phyloP scores from a whole-genome alignment of 208 protist species.

The Acanthamoeba healyi region DNA sequence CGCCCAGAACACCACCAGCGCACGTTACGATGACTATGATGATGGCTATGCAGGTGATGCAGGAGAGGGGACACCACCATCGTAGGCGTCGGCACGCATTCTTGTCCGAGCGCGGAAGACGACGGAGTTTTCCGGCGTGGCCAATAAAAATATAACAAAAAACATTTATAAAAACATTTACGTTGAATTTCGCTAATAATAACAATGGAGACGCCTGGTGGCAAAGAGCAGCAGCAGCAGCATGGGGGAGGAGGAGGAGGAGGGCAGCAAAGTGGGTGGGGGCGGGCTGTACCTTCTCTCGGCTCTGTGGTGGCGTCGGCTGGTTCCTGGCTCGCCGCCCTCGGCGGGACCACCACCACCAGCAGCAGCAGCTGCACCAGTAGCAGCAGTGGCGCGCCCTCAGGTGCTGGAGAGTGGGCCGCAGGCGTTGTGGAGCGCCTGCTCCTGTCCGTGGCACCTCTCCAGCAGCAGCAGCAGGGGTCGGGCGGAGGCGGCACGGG shows the following conservation, averaged over 20 bases:
- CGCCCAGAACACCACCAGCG: no score
- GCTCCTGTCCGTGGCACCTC: background rate
- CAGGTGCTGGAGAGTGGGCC: slow-evolving; percentile 6
- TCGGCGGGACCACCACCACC: background rate
- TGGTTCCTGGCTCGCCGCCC: background rate
- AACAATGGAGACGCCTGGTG: no score
- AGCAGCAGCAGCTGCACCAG: background rate
- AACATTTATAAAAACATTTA: no score
- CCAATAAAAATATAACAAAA: no score
- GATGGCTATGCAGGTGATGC: no score
- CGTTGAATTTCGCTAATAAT: no score
- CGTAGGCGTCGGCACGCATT: no score
- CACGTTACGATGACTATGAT: no score
- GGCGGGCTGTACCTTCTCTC: background rate
- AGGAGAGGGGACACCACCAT: no score
- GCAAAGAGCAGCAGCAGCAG: no score
- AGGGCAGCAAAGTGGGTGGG: background rate
- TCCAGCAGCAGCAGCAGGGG: background rate
- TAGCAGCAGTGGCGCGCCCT: background rate
- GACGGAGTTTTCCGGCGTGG: no score
- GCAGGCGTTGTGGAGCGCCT: background rate
- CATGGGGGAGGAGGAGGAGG: background rate
- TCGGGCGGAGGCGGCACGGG: background rate
- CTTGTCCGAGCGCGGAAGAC: no score
- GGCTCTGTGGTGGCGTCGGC: slow-evolving; percentile 9